phyloP scores from a whole-genome alignment of 208 protist species.

The Leptomonas pyrrhocoris region DNA sequence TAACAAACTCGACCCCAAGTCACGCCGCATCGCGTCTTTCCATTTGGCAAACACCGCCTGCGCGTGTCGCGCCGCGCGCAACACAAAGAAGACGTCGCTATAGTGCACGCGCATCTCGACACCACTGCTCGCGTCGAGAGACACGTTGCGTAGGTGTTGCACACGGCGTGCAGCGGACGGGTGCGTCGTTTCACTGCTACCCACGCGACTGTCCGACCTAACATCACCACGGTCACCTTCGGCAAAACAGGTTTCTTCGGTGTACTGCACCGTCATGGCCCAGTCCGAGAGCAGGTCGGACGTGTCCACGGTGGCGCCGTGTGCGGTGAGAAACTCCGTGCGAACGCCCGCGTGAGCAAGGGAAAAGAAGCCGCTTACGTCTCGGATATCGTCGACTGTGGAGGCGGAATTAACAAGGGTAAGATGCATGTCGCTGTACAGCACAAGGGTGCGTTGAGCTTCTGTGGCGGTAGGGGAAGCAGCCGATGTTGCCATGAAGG shows the following conservation, averaged over 20 bases:
- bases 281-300: constrained; percentile 27
- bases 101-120: constrained; percentile 58
- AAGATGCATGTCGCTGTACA: constrained; percentile 31
- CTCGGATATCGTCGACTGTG: neutral
- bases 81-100: constrained; percentile 54
- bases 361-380: constrained; percentile 25
- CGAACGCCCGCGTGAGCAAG: constrained; percentile 28
- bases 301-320: constrained; percentile 5
- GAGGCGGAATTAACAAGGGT: constrained; percentile 16
- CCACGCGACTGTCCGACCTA: neutral
- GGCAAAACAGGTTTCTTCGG: constrained; percentile 17
- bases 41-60: constrained; percentile 31
- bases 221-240: neutral
- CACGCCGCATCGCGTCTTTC: constrained; percentile 27
- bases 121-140: constrained; percentile 34
- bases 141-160: constrained; percentile 21
- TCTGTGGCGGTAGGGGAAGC: neutral
- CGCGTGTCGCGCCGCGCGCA: constrained; percentile 38
- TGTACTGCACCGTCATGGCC: constrained; percentile 29
- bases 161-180: neutral
- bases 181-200: neutral
- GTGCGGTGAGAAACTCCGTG: constrained; percentile 24
- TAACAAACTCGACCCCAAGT: constrained; percentile 20
- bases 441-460: constrained; percentile 27
- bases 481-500: neutral